phyloP scores from a whole-genome alignment of 2,329 filamentous ascomycete genomes.

The Colletotrichum lini region DNA sequence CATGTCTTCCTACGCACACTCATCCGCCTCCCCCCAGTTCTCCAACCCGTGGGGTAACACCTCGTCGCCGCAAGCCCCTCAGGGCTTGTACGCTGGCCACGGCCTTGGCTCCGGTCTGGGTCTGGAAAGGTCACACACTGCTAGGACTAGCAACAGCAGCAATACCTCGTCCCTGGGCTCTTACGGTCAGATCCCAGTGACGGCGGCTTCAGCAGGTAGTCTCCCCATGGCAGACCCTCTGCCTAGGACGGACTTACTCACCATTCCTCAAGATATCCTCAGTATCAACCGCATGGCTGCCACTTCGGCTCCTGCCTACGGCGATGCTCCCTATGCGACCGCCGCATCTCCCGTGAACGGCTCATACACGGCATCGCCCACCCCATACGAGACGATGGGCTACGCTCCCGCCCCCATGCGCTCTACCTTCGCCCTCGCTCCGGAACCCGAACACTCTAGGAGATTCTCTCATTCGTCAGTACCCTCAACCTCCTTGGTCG shows the following conservation, averaged over 20 bases:
- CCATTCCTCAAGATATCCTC: slow-evolving; percentile 81
- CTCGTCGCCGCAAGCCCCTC: slow-evolving; percentile 60
- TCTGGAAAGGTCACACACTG: slow-evolving; percentile 66
- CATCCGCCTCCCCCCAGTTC: slow-evolving; percentile 79
- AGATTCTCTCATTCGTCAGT: slow-evolving; percentile 91
- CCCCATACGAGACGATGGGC: slow-evolving; percentile 82
- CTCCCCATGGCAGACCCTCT: slow-evolving; percentile 68
- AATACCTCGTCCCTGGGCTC: slow-evolving; percentile 76
- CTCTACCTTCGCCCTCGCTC: slow-evolving; percentile 70
- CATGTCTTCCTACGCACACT: slow-evolving; percentile 75
- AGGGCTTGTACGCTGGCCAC: slow-evolving; percentile 74
- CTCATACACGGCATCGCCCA: slow-evolving; percentile 77
- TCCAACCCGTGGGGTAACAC: slow-evolving; percentile 88
- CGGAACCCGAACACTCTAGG: slow-evolving; percentile 70
- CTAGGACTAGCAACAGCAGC: slow-evolving; percentile 72
- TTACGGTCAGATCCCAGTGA: slow-evolving; percentile 80
- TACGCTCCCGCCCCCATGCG: slow-evolving; percentile 78
- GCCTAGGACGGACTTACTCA: slow-evolving; percentile 78
- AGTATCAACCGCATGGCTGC: slow-evolving; percentile 74
- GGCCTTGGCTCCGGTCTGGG: slow-evolving; percentile 71
- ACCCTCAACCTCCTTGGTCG: slow-evolving; percentile 66
- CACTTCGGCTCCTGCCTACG: slow-evolving; percentile 75
- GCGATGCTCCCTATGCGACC: slow-evolving; percentile 77
- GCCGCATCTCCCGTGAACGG: slow-evolving; percentile 76
- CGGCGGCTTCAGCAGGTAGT: slow-evolving; percentile 81